Evolutionary conservation across 495 filamentous ascomycete species (phyloP).

Genomic region (Penicillium herquei): DNA sequence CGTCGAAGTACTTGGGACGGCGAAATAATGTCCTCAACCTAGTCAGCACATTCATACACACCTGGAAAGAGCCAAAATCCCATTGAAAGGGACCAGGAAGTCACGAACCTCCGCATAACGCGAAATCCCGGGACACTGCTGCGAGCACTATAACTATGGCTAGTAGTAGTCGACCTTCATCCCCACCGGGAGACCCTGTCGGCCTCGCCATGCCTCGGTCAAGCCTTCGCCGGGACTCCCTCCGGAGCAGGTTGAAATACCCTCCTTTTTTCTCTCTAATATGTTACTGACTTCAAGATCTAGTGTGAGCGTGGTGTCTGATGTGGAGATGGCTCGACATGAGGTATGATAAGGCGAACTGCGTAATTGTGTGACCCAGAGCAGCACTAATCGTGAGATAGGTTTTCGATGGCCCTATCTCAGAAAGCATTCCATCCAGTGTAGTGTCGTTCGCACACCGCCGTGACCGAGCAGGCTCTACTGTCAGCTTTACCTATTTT

Average conservation of each 20-base stretch:
- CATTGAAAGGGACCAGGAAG: too few relatives aligned
- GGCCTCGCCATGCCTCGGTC: conserved; percentile 28
- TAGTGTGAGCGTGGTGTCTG: conserved; percentile 77
- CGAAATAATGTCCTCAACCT: too few relatives aligned
- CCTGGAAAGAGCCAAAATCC: too few relatives aligned
- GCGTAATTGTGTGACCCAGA: background rate
- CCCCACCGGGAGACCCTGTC: conserved; percentile 23
- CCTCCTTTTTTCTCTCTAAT: background rate
- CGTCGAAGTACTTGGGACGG: background rate
- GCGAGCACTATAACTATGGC: conserved; percentile 16
- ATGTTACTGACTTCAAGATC: conserved; percentile 16
- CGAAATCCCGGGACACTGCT: background rate
- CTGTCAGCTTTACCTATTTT: conserved; percentile 87
- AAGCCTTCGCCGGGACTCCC: conserved; percentile 59
- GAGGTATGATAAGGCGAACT: conserved; percentile 57
- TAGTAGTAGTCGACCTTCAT: conserved; percentile 17
- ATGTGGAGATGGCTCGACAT: conserved; percentile 99
- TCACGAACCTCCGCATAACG: too few relatives aligned
- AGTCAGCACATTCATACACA: too few relatives aligned
- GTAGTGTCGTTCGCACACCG: conserved; percentile 84
- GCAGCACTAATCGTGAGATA: conserved; percentile 27
- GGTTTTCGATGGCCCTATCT: conserved; percentile 91
- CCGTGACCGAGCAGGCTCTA: conserved; percentile 70
- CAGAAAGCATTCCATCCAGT: conserved; percentile 91
- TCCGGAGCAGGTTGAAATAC: conserved; percentile 64